phyloP scores from a whole-genome alignment of 2,329 filamentous ascomycete genomes.

The Gaeumannomyces sp. region DNA sequence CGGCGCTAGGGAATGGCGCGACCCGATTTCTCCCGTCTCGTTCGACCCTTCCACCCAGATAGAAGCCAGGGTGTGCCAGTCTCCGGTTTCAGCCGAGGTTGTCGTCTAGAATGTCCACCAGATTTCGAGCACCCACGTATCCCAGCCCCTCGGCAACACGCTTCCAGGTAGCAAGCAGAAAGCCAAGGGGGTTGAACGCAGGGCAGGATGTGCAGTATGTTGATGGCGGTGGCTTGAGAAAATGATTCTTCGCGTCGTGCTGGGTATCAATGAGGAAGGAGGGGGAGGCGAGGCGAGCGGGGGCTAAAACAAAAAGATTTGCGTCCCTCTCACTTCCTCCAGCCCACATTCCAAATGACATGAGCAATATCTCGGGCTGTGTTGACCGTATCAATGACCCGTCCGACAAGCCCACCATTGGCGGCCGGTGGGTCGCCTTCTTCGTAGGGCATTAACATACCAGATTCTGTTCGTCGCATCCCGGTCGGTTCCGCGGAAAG shows the following conservation, averaged over 20 bases:
- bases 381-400: slow-evolving; percentile 75
- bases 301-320: background rate
- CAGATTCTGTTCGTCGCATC: slow-evolving; percentile 73
- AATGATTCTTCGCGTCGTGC: background rate
- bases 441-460: slow-evolving; percentile 87
- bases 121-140: background rate
- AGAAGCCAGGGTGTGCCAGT: background rate
- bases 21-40: background rate
- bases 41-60: background rate
- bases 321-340: slow-evolving; percentile 40
- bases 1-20: background rate
- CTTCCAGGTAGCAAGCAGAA: background rate
- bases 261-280: background rate
- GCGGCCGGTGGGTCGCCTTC: slow-evolving; percentile 58
- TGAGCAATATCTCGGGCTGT: slow-evolving; percentile 65
- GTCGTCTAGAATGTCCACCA: background rate
- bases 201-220: background rate
- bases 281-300: background rate
- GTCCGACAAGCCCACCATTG: slow-evolving; percentile 63
- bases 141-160: background rate
- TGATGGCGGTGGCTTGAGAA: background rate
- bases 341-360: slow-evolving; percentile 66
- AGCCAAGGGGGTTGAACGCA: background rate
- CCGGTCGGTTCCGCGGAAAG: slow-evolving; percentile 49
- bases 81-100: background rate